Percentiles rank a stretch among this genome's conserved stretches.
Conservation (phyloP, 2,329 filamentous ascomycete genomes). For the Neonectria faginata region DNA sequence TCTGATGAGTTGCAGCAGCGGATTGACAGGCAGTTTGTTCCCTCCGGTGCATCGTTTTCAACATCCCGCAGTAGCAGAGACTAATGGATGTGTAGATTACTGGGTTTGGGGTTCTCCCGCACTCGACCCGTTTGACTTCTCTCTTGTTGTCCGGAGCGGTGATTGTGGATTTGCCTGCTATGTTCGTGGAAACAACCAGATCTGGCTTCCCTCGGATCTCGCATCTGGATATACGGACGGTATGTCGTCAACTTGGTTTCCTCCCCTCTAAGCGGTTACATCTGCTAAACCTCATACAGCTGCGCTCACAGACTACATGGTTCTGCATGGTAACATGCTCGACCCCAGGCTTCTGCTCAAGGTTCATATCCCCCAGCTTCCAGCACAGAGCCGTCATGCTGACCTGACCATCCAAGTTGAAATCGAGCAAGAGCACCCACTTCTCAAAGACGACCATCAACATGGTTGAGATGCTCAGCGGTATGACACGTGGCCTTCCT, state of each 20-base stretch:
- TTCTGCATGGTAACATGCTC: conserved; percentile 25
- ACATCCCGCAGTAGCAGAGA: accelerated
- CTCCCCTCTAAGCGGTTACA: accelerated
- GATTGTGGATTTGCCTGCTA: conserved; percentile 28
- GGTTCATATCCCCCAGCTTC: neutral
- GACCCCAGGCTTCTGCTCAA: conserved; percentile 21
- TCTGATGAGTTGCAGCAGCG: conserved; percentile 14
- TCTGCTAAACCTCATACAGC: neutral
- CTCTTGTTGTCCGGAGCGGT: conserved; percentile 22
- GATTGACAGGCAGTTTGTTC: conserved; percentile 27
- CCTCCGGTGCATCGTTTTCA: neutral
- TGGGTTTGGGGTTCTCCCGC: conserved; percentile 31
- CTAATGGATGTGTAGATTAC: neutral
- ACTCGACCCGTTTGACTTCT: conserved; percentile 23
- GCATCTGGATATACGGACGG: conserved; percentile 30
- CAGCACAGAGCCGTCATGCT: no score
- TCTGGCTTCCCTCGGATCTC: conserved; percentile 10
- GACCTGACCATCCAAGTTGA: neutral
- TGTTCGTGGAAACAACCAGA: conserved; percentile 28
- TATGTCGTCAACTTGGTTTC: neutral
- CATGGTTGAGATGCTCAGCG: conserved; percentile 7
- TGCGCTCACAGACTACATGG: conserved; percentile 1
- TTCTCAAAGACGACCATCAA: conserved; percentile 12
- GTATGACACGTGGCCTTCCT: neutral
- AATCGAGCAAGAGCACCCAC: neutral